Base-by-base conservation (phyloP, 768 basidiomycete genomes). In the Suillus americanus region DNA sequence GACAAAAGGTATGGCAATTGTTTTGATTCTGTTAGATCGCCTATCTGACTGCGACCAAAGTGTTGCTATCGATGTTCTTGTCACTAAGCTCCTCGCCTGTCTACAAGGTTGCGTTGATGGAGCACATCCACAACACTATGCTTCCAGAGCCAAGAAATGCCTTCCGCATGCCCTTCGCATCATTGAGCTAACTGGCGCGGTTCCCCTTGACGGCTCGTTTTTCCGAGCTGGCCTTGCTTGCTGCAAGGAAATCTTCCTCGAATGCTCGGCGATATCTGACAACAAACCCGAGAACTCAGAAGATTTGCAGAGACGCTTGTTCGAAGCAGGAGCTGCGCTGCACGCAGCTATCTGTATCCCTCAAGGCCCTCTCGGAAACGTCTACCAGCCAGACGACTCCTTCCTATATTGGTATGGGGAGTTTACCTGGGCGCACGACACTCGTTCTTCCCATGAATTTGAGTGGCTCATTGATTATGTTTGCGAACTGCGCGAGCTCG, bases 401-500 rank as follows among this genome's bases (percentile, higher is more conserved):
- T 59, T 59, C 57, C 40, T 59, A 28, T 59, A 59, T 40, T 59
- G 57, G 57, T 59, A 59, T 59, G 57, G 57, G 18, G 57, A 59
- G 12, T 59, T 59, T 30, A 30, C 38, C 57, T 59, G 57, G 57
- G 28, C 25, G 20, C 57, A 41, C 2, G 57, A 59, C 2, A 28
- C 25, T 30, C 57, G 57, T 28, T 43, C 57, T 20, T 41, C 38
- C 18, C 40, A 41, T 41, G 65, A 65, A 7, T 66, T 55, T 23
- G 38, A 50, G 16, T 66, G 65, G 63, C 35, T 66, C 37, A 20
- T 64, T 9, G 65, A 64, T 41, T 66, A 65, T 23, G 8, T 50
- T 18, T 37, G 57, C 46, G 46, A 64, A 35, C 55, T 57, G 41
- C 48, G 60, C 30, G 45, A 41, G 28, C 50, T 50, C 25, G 56